Evolutionary conservation across 768 basidiomycete genomes (phyloP), one percentile per base, ranked within the genome.

Genomic region (Termitomyces sp.): DNA sequence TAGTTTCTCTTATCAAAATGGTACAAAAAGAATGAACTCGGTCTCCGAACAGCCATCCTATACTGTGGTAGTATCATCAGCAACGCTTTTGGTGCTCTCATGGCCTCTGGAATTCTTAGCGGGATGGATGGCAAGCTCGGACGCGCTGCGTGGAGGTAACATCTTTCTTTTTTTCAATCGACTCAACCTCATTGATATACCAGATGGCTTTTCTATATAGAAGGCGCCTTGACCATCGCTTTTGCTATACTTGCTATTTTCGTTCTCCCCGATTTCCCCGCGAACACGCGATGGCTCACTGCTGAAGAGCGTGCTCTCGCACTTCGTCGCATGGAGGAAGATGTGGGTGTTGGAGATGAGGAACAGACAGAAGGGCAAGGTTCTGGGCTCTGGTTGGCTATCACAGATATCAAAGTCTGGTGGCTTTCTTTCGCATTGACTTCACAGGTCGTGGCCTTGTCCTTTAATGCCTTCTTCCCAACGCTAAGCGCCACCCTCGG

Each of bases 71-170:
- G 81, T 66, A 77, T 93, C 34, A 85, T 92, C 56, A 86, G 85
- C 58, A 94, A 93, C 76, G 92, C 91, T 0, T 92, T 93, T 69
- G 91, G 92, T 4, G 81, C 89, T 2, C 75, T 94, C 12, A 83
- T 94, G 56, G 90, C 91, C 11, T 88, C 89, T 36, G 87, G 83
- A 1, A 89, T 94, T 56, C 81, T 94, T 17, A 79, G 83, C 64
- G 75, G 76, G 12, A 91, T 93, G 88, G 82, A 91, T 43, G 88
- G 86, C 6, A 79, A 78, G 58, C 74, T 85, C 15, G 91, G 91
- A 0, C 77, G 82, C 60, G 79, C 87, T 10, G 88, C 88, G 0
- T 94, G 92, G 92, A 77, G 87, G 79, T 88, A 67, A 62, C 76
- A 52, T 17, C 29, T 49, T 15, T 9, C 15, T 54, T 32, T 10